phyloP scores from a whole-genome alignment of 2,329 filamentous ascomycete species.

The Cryphonectria nitschkei region DNA sequence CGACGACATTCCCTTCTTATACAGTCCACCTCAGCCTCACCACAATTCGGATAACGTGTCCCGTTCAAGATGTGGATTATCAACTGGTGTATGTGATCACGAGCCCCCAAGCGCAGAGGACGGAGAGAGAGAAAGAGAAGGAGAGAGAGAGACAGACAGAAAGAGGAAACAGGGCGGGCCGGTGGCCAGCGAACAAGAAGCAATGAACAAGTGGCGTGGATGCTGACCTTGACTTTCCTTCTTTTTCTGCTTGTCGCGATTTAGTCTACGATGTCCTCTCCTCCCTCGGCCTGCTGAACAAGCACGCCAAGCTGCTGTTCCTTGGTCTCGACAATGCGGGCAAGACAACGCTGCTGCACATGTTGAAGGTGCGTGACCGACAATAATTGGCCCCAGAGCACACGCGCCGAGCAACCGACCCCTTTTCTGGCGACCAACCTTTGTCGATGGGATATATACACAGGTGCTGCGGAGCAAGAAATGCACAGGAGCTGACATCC shows the following conservation, averaged over 20 bases:
- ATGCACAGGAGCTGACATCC: conserved; percentile 20
- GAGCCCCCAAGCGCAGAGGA: not conserved
- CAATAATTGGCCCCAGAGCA: not conserved
- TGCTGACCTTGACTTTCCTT: conserved; percentile 36
- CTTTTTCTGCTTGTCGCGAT: conserved; percentile 14
- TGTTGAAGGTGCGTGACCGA: conserved; percentile 76
- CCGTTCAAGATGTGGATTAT: conserved; percentile 81
- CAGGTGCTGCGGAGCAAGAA: no score
- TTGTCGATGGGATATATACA: not conserved
- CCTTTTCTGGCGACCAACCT: not conserved
- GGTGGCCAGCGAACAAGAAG: conserved; percentile 15
- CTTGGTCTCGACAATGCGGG: conserved; percentile 92
- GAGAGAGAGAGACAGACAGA: no score
- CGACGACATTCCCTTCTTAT: not conserved
- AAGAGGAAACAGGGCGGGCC: conserved; percentile 26
- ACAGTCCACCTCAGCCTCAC: not conserved
- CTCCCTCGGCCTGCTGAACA: conserved; percentile 86
- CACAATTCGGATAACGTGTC: conserved; percentile 22
- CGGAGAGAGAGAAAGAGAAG: no score
- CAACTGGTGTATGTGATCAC: conserved; percentile 80
- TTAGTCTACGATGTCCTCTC: conserved; percentile 89
- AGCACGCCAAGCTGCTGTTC: conserved; percentile 94
- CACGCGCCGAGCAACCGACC: not conserved
- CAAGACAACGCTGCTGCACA: conserved; percentile 92
- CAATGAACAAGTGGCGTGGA: conserved; percentile 24